Percentiles rank a stretch among this genome's conserved stretches.
Conservation (phyloP, 257 asterid species). For the Scutellaria minor region DNA sequence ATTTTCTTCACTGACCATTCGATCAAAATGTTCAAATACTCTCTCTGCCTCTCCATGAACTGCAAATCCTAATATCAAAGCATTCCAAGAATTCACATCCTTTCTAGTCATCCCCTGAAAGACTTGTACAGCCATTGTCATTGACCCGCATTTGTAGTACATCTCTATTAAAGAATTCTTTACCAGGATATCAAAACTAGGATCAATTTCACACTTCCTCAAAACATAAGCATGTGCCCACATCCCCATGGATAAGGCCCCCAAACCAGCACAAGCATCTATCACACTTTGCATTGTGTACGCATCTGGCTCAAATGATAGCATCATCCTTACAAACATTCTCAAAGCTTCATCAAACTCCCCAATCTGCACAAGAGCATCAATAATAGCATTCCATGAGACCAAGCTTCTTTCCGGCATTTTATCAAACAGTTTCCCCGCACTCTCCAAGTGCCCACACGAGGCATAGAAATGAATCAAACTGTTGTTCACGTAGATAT, state of each 20-base stretch:
- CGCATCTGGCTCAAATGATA: constrained; percentile 65
- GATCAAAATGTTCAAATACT: constrained; percentile 49
- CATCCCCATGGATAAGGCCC: constrained; percentile 73
- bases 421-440: constrained; percentile 63
- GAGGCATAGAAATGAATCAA: constrained; percentile 78
- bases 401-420: constrained; percentile 73
- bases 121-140: constrained; percentile 62
- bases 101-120: constrained; percentile 55
- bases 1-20: constrained; percentile 55
- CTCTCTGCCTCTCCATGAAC: constrained; percentile 66
- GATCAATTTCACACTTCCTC: constrained; percentile 40
- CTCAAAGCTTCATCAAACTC: constrained; percentile 64
- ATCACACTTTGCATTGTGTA: constrained; percentile 75
- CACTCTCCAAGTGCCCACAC: constrained; percentile 60
- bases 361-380: constrained; percentile 67
- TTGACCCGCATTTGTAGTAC: constrained; percentile 83
- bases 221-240: constrained; percentile 73
- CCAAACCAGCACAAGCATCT: constrained; percentile 76
- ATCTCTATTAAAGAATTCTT: constrained; percentile 68
- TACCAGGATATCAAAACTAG: constrained; percentile 49
- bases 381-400: constrained; percentile 76
- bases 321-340: constrained; percentile 58
- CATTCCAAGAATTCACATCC: constrained; percentile 80
- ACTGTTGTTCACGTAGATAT: constrained; percentile 73
- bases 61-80: constrained; percentile 64